phyloP scores from a whole-genome alignment of 2,329 filamentous ascomycete genomes.

The Byssochlamys sp. region DNA sequence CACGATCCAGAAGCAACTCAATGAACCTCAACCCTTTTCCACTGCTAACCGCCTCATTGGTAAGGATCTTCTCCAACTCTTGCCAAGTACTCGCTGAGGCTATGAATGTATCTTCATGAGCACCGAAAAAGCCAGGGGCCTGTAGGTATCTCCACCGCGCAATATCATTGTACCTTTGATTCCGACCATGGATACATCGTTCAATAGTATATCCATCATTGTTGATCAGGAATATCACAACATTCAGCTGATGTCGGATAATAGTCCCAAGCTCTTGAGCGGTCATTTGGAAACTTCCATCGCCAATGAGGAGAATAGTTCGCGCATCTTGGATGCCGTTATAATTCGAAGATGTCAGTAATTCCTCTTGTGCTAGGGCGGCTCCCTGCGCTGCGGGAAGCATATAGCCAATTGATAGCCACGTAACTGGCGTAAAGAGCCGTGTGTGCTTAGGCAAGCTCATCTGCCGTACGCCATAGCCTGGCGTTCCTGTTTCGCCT shows the following conservation, averaged over 20 bases:
- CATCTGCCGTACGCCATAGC: neutral
- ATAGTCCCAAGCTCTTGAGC: slow-evolving; percentile 76
- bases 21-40: too few species aligned
- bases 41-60: too few species aligned
- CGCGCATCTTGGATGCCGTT: neutral
- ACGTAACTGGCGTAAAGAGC: neutral
- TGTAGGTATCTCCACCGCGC: slow-evolving; percentile 45
- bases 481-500: neutral
- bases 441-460: neutral
- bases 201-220: slow-evolving; percentile 81
- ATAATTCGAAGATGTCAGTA: too few species aligned
- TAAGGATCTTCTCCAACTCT: neutral
- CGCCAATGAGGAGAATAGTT: slow-evolving; percentile 68
- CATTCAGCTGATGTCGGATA: slow-evolving; percentile 59
- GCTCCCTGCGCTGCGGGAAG: neutral
- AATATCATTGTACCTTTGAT: slow-evolving; percentile 63
- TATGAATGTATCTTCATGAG: neutral
- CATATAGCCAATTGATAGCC: neutral
- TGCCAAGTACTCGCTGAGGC: neutral
- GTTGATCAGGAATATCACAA: slow-evolving; percentile 74
- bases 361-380: neutral
- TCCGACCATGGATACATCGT: slow-evolving; percentile 66
- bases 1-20: too few species aligned
- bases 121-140: neutral
- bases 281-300: slow-evolving; percentile 76